Evolutionary conservation across 164 flowering plant genomes (phyloP).

Genomic region (Annona squamosa): DNA sequence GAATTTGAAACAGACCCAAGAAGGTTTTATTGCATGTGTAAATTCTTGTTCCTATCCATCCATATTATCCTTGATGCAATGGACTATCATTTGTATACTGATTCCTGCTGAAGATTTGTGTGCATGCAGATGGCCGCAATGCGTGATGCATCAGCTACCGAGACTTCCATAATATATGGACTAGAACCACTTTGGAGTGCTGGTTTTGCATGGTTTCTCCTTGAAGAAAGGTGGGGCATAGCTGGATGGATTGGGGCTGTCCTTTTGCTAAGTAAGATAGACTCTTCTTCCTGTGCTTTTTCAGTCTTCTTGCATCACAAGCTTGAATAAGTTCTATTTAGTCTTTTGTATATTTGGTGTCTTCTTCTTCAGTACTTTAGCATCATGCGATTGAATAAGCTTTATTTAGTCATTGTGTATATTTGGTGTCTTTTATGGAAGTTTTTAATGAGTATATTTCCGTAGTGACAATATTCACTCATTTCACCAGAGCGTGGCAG

Average conservation of each 20-base stretch:
- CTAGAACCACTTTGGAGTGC: slow-evolving; percentile 95
- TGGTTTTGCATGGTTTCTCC: slow-evolving; percentile 87
- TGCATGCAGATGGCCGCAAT: slow-evolving; percentile 63
- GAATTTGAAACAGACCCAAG: background rate
- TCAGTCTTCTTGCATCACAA: background rate
- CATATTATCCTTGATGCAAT: too few species aligned
- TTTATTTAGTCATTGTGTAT: background rate
- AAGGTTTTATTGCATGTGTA: background rate
- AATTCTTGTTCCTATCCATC: background rate
- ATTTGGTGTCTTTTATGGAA: background rate
- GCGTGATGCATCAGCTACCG: slow-evolving; percentile 83
- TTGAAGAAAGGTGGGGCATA: slow-evolving; percentile 86
- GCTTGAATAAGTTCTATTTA: background rate
- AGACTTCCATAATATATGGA: slow-evolving; percentile 79
- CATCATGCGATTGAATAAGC: background rate
- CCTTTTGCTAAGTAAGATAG: slow-evolving; percentile 56
- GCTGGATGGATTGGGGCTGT: slow-evolving; percentile 87
- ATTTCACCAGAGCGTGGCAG: too few species aligned
- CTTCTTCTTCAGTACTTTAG: background rate
- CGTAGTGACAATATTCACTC: background rate
- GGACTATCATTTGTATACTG: too few species aligned
- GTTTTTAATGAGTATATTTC: background rate
- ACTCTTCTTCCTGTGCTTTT: too few species aligned
- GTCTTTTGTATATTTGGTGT: background rate
- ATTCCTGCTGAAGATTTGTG: background rate